Evolutionary conservation across 2,329 filamentous ascomycete genomes (phyloP).

Genomic region (Leptoxyphium fumago): DNA sequence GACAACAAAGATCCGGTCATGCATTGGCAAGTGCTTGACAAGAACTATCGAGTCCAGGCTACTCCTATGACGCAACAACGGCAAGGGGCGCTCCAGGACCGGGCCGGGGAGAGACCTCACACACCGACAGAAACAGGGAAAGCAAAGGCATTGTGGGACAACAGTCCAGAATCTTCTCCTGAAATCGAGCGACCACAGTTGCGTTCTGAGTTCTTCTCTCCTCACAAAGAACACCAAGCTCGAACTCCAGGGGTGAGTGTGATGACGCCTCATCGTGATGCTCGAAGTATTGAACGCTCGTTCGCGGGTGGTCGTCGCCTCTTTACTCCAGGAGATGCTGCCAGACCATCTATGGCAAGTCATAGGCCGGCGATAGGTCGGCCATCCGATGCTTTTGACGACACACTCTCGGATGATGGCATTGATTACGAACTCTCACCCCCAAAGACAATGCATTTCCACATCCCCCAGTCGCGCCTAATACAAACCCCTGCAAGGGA

Average conservation of each 20-base stretch:
- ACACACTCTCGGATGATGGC: slow-evolving; percentile 46
- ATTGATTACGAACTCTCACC: slow-evolving; percentile 48
- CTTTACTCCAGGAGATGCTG: slow-evolving; percentile 18
- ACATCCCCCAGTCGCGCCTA: slow-evolving; percentile 59
- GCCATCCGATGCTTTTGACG: slow-evolving; percentile 57
- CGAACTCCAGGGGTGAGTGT: slow-evolving; percentile 75
- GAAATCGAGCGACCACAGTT: slow-evolving; percentile 70
- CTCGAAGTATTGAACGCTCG: slow-evolving; percentile 9
- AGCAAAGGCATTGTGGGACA: slow-evolving; percentile 22
- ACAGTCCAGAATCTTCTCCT: slow-evolving; percentile 39
- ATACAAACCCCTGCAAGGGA: slow-evolving; percentile 72
- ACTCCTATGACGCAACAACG: slow-evolving; percentile 51
- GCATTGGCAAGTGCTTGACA: slow-evolving; percentile 73
- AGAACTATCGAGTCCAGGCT: slow-evolving; percentile 84
- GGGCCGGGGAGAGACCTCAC: not conserved
- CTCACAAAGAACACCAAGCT: slow-evolving; percentile 8
- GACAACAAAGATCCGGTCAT: slow-evolving; percentile 58
- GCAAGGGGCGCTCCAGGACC: slow-evolving; percentile 6
- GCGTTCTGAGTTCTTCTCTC: slow-evolving; percentile 63
- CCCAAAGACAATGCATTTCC: slow-evolving; percentile 85
- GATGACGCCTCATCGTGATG: slow-evolving; percentile 42
- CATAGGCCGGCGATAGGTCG: slow-evolving; percentile 34
- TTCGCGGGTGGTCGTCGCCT: slow-evolving; percentile 14
- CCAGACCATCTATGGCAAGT: slow-evolving; percentile 9
- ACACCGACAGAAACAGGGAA: not conserved